Evolutionary conservation across 2,329 filamentous ascomycete genomes (phyloP).

Genomic region (Microcera coccophila): DNA sequence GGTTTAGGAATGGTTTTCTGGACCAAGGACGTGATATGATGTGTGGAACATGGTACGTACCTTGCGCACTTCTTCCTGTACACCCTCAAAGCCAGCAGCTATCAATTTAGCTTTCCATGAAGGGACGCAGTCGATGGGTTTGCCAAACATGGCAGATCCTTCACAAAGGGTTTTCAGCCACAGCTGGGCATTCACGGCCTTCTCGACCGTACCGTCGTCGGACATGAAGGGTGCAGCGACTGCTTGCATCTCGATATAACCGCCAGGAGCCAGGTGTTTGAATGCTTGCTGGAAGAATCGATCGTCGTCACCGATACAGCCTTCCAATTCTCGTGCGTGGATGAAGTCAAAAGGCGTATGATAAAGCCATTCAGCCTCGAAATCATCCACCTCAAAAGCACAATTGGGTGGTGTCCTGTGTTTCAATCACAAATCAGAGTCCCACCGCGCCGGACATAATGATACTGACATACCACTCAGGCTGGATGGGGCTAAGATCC

Average conservation of each 20-base stretch:
- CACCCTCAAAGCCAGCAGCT: slow-evolving; percentile 1
- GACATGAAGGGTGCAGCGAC: slow-evolving; percentile 1
- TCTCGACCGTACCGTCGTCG: slow-evolving; percentile 7
- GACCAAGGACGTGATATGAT: background rate
- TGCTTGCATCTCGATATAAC: slow-evolving; percentile 8
- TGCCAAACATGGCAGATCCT: slow-evolving; percentile 1
- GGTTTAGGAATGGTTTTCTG: background rate
- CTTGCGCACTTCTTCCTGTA: slow-evolving; percentile 5
- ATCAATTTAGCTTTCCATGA: slow-evolving; percentile 2
- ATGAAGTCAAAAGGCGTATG: slow-evolving; percentile 8
- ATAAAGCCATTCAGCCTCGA: slow-evolving; percentile 7
- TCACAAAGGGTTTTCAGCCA: slow-evolving; percentile 2
- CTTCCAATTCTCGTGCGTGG: slow-evolving; percentile 8
- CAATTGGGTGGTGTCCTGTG: background rate
- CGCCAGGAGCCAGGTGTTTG: slow-evolving; percentile 1
- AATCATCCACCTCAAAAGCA: slow-evolving; percentile 10
- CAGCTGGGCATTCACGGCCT: background rate
- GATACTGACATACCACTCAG: slow-evolving; percentile 11
- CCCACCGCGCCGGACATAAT: no score
- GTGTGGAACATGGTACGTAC: background rate
- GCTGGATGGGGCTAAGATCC: slow-evolving; percentile 17
- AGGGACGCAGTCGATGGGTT: background rate
- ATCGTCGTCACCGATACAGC: slow-evolving; percentile 4
- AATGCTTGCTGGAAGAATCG: slow-evolving; percentile 3
- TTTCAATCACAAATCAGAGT: no score